Evolutionary conservation across 768 basidiomycete genomes (phyloP), one percentile per base, ranked within the genome.

Genomic region (Russula ochroleuca): DNA sequence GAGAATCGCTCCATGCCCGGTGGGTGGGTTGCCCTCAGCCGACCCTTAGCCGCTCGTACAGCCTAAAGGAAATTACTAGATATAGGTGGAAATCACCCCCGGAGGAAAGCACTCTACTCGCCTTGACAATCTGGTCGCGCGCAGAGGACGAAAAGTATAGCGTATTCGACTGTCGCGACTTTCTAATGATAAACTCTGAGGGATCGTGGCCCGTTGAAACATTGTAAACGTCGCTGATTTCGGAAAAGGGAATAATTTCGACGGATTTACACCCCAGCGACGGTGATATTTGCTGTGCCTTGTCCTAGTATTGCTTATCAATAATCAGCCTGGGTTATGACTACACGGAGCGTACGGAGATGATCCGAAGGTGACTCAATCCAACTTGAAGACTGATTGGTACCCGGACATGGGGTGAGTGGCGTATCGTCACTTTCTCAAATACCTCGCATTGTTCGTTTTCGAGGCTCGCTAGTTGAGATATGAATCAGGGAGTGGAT

Each of bases 151-250:
- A 85, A 71, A 92, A 92, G 69, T 90, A 92, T 45, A 88, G 76
- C 0, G 88, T 91, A 10, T 82, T 78, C 5, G 85, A 86, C 64
- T 90, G 87, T 63, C 82, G 79, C 62, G 82, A 84, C 50, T 87
- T 81, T 49, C 92, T 82, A 65, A 94, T 85, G 65, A 92, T 88
- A 70, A 94, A 94, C 70, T 94, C 90, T 59, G 86, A 71, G n/a
- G 79, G 78, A 57, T 93, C 90, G 17, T 85, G 82, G 8, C 89
- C 88, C 17, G 86, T 88, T 2, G 86, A 83, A 23, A 93, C 85
- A 50, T 88, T 89, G 74, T 92, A 90, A 1, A 92, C 83, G 68
- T 97, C 94, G 74, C 91, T 92, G 66, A 97, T 82, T 63, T 95
- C 93, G 4, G 81, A 75, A 28, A 94, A 75, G 7, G 84, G 81